Conservation (phyloP, 1,284 basidiomycete genomes). For the Marasmius tenuissimus region DNA sequence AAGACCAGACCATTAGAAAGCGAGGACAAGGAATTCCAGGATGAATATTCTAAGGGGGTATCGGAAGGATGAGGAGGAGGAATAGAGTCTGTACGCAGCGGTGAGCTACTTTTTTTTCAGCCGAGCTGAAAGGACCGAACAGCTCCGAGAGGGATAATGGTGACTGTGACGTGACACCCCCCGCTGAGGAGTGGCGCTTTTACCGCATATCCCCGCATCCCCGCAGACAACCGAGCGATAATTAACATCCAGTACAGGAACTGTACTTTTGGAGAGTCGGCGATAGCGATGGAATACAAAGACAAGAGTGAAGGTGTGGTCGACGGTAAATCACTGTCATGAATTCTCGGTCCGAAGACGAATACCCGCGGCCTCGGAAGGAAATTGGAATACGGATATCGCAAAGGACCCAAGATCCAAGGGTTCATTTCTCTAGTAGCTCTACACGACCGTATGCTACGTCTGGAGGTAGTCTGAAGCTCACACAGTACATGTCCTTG, state of each 20-base stretch:
- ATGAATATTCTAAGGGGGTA: slow-evolving; percentile 7
- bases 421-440: neutral
- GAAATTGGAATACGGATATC: neutral
- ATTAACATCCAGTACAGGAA: too few relatives aligned
- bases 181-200: too few relatives aligned
- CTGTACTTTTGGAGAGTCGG: too few relatives aligned
- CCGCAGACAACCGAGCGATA: too few relatives aligned
- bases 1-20: slow-evolving; percentile 16
- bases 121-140: slow-evolving; percentile 1
- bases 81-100: slow-evolving; percentile 26
- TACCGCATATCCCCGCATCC: too few relatives aligned
- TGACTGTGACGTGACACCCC: too few relatives aligned
- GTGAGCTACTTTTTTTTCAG: slow-evolving; percentile 1
- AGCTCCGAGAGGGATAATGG: neutral
- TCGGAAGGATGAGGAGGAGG: slow-evolving; percentile 25
- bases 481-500: slow-evolving; percentile 99
- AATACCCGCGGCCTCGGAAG: too few relatives aligned
- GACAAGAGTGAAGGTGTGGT: too few relatives aligned
- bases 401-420: neutral
- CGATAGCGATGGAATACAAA: too few relatives aligned
- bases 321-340: too few relatives aligned
- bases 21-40: neutral
- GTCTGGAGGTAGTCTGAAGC: slow-evolving; percentile 78
- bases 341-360: too few relatives aligned
- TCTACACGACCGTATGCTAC: slow-evolving; percentile 42